Evolutionary conservation across 2,329 filamentous ascomycete genomes (phyloP), one percentile per base, ranked within the genome.

Genomic region (Chaetomium globosum): DNA sequence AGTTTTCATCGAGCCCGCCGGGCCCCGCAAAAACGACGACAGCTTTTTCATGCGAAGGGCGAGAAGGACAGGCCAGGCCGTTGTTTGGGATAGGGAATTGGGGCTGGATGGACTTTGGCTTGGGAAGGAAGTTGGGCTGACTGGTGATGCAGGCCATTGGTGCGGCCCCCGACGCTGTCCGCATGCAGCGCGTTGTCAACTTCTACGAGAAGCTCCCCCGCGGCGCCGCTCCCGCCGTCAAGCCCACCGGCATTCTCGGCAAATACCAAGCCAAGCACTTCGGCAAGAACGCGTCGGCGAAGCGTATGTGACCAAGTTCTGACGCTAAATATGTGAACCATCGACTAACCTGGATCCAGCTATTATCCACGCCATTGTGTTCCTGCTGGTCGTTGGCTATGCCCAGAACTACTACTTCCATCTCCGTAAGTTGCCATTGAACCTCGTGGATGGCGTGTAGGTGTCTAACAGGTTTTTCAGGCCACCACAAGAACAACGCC

Each of bases 401-500:
- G 91, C 90, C 74, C 92, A 98, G 83, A 93, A 97, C 84, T 99
- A 99, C 89, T 98, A 99, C 87, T 98, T 96, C 91, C 96, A 99
- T 83, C 87, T 99, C 76, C 92, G 95, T 99, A 89, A 81, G 92
- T 88, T 64, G 12, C 26, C 23, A 21, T 28, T 8, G 13, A 30
- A 48, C 19, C 13, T 12, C 53, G 49, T 53, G 46, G 33, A 13
- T 31, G 43, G 8, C 19, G 21, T 46, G 61, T 65, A 69, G 64
- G 69, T 57, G 36, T 51, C 63, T 60, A 61, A 64, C 63, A 68
- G 77, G 69, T 19, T 1, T 30, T 19, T 2, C 73, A 99, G 95
- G 95, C 75, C 94, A 99, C 88, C 94, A 98, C 91, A 99, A 99
- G 91, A 98, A 99, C 90, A 96, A 99, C 81, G 91, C 92, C 75